Base-by-base conservation (phyloP, 306 rosid species). In the Gynostemma pentaphyllum region DNA sequence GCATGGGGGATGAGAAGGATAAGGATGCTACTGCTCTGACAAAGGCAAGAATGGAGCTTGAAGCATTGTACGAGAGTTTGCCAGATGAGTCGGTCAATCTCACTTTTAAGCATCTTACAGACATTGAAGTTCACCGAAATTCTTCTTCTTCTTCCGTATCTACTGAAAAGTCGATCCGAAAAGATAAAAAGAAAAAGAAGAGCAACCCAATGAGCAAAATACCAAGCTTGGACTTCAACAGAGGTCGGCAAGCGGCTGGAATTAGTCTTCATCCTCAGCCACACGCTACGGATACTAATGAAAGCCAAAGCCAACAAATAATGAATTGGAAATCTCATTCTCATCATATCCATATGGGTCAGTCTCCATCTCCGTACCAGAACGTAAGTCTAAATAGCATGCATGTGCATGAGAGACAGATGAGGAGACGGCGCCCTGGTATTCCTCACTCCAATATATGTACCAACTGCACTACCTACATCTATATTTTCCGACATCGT, bases 11-110 rank as follows among this genome's bases (percentile, higher is more conserved):
- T 56, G 4, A 30, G 34, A 56, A 8, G 1, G 56, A 46, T 19
- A 81, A 76, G 95, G 87, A 78, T 54, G 80, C 76, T 46, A 72
- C 29, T 37, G 46, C 70, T 23, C 1, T 75, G 14, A 41, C 50
- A 51, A 90, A 76, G 72, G 90, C 88, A 67, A 83, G 62, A 68
- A 70, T 48, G 62, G 84, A 73, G 78, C 89, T 87, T 48, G 96
- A 87, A 67, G 87, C 88, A 75, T 26, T 90, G 56, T 87, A 90
- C 72, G 77, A 41, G 21, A 96, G 96, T 19, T 72, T 91, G 29
- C 96, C 96, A 30, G 96, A 91, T 45, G 97, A 91, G 16, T 87
- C 96, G 0, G 96, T 85, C 27, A 81, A 91, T 70, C 95, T 83
- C 21, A 85, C 97, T n/a, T 87, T 91, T 64, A 76, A 86, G 64